phyloP scores from a whole-genome alignment of 129 eudicot genomes.

The Artemisia annua region DNA sequence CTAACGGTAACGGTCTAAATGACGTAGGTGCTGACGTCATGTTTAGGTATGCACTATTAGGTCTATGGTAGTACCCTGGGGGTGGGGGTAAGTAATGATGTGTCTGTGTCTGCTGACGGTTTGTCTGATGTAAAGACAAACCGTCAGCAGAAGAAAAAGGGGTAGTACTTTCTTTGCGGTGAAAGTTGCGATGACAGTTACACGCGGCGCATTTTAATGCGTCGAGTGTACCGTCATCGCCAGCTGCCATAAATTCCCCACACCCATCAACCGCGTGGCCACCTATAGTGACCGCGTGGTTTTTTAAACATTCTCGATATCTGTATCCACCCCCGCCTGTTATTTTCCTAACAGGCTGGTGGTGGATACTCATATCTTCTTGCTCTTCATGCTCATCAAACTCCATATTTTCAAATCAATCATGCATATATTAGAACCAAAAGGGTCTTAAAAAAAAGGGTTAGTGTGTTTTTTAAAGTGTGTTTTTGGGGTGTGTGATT shows the following conservation, averaged over 20 bases:
- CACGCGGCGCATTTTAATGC: conserved; percentile 74
- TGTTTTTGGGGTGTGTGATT: conserved; percentile 22
- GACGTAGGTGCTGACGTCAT: conserved; percentile 36
- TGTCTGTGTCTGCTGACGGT: not conserved
- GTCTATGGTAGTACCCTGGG: conserved; percentile 46
- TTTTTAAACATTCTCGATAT: conserved; percentile 65
- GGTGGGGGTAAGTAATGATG: conserved; percentile 29
- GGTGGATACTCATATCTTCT: conserved; percentile 54
- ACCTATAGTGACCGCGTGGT: conserved; percentile 67
- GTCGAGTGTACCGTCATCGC: conserved; percentile 70
- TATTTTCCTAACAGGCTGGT: conserved; percentile 19
- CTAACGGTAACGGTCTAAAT: conserved; percentile 44
- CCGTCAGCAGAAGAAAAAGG: not conserved
- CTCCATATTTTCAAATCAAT: conserved; percentile 40
- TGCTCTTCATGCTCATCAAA: conserved; percentile 68
- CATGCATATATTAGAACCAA: not conserved
- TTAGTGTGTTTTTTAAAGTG: not conserved
- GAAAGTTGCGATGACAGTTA: conserved; percentile 73
- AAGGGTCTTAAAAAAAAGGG: conserved; percentile 4
- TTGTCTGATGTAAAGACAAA: conserved; percentile 4
- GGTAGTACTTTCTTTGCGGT: conserved; percentile 50
- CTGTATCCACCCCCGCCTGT: conserved; percentile 31
- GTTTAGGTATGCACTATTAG: conserved; percentile 48
- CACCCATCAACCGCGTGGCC: conserved; percentile 74
- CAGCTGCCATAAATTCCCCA: conserved; percentile 75